phyloP scores from a whole-genome alignment of 1,284 basidiomycete genomes.

The Marasmius sp. region DNA sequence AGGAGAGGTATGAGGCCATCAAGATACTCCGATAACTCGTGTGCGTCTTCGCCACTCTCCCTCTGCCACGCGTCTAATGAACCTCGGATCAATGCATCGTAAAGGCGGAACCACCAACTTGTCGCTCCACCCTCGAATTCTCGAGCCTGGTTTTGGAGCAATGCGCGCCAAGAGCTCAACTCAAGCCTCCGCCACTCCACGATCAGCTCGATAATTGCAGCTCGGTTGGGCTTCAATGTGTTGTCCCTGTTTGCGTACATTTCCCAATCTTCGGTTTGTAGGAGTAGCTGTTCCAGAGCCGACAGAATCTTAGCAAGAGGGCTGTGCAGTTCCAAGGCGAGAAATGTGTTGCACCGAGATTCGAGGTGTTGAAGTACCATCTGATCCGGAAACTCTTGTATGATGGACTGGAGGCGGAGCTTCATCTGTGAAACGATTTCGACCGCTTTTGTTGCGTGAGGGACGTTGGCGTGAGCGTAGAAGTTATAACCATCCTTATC shows the following conservation, averaged over 20 bases:
- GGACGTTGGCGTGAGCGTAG: constrained; percentile 75
- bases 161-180: constrained; percentile 81
- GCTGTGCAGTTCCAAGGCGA: constrained; percentile 65
- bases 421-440: constrained; percentile 53
- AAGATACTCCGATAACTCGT: constrained; percentile 55
- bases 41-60: constrained; percentile 29
- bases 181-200: constrained; percentile 92
- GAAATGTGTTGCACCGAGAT: constrained; percentile 72
- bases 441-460: constrained; percentile 65
- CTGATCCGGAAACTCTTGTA: constrained; percentile 93
- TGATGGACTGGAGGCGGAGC: constrained; percentile 55
- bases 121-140: constrained; percentile 64
- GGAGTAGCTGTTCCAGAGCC: constrained; percentile 82
- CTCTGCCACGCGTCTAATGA: constrained; percentile 49
- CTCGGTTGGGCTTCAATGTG: constrained; percentile 70
- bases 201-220: constrained; percentile 72
- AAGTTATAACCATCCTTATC: constrained; percentile 60
- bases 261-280: constrained; percentile 97
- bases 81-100: constrained; percentile 77
- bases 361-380: constrained; percentile 90
- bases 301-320: constrained; percentile 86
- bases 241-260: constrained; percentile 89
- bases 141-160: constrained; percentile 74
- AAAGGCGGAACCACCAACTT: constrained; percentile 92
- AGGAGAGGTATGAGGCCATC: constrained; percentile 76